Evolutionary conservation across 805 yeast genomes (phyloP), one percentile per base, ranked within the genome.

Genomic region (Lachancea lanzarotensis): DNA sequence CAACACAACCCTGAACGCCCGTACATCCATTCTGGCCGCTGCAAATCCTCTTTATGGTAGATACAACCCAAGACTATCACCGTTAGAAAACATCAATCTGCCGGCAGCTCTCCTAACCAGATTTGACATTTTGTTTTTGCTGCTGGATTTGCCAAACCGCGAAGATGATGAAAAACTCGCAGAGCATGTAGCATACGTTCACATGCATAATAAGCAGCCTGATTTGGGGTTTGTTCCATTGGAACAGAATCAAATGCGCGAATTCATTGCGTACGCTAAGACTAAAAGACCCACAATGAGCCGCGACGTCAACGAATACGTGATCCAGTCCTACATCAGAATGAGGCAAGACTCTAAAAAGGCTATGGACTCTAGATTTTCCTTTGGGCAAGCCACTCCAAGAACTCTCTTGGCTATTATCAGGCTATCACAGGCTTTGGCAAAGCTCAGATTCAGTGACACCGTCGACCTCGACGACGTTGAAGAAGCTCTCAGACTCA

Each of bases 1-100:
- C 55, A 86, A 93, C 51, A 93, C 98, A 9, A 87, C 97, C 2
- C 72, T 93, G 55, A 93, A 93, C 62, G 98, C 98, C 7, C 78
- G 98, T 63, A 79, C 98, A 0, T 90, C 97, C 4, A 86, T 93
- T 49, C 69, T 93, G 51, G 98, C 98, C 0, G 98, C 98, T 26
- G 98, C 98, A n/a, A 93, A 93, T 70, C 98, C 98, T 16, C 71
- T 90, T 31, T 90, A 85, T 62, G 98, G 98, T 46, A 78, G 98
- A 51, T 93, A 93, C 68, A 91, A 93, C 66, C 85, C 96, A 31
- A 76, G 79, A 50, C 67, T 91, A 46, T 84, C 96, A 7, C 97
- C 98, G 2, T 82, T 89, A 51, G 96, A 93, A 59, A 93, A 93
- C 67, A 91, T 93, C 64, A 93, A 93, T 60, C 72, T 93, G 47